Conservation (phyloP, 2,329 filamentous ascomycete species). For the Aspergillus neoniger region DNA sequence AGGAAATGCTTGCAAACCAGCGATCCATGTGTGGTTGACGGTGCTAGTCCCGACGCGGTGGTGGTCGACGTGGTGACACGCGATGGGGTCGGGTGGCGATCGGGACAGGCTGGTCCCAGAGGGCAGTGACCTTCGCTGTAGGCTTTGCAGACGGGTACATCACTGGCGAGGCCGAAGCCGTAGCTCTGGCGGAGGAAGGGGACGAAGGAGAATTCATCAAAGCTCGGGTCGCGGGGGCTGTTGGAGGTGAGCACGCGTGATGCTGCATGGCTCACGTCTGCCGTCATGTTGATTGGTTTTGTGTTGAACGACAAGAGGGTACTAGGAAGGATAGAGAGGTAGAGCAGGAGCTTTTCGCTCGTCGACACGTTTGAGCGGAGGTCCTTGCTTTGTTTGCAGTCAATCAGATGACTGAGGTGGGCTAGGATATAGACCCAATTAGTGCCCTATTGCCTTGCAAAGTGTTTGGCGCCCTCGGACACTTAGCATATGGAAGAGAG, state of each 20-base stretch:
- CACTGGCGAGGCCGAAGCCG: conserved; percentile 77
- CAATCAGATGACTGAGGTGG: background rate
- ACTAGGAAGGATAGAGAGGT: conserved; percentile 2
- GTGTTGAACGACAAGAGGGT: background rate
- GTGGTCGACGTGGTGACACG: conserved; percentile 47
- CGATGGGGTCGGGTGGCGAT: conserved; percentile 68
- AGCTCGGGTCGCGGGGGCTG: conserved; percentile 38
- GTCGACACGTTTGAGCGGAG: background rate
- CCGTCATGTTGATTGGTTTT: conserved; percentile 30
- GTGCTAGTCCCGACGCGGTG: conserved; percentile 44
- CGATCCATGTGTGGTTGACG: conserved; percentile 48
- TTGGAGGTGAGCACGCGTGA: conserved; percentile 39
- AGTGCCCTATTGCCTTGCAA: background rate
- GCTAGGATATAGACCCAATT: background rate
- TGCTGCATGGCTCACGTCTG: conserved; percentile 36
- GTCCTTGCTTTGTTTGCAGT: background rate
- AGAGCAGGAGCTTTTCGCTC: background rate
- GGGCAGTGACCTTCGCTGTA: conserved; percentile 86
- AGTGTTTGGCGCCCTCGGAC: background rate
- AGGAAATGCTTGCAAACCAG: conserved; percentile 99
- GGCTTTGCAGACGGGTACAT: conserved; percentile 80
- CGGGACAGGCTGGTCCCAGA: conserved; percentile 77
- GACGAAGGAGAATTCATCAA: conserved; percentile 78
- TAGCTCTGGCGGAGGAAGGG: conserved; percentile 82
- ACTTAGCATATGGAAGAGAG: background rate